Evolutionary conservation across 2,329 filamentous ascomycete genomes (phyloP).

Genomic region (Orbilia quercus): DNA sequence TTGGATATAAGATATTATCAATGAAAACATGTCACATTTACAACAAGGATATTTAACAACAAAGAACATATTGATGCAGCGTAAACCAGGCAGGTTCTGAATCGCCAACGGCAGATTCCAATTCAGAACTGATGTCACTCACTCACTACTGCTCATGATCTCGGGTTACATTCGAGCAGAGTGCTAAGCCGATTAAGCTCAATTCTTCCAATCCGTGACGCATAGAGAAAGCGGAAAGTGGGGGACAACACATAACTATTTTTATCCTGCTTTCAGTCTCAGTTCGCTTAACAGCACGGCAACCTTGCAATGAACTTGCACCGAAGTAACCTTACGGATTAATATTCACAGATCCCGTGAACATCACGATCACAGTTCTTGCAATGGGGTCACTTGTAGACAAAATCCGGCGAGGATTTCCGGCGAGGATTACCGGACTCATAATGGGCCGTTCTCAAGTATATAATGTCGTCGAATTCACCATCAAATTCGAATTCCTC

Average conservation of each 20-base stretch:
- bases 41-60: too few relatives aligned
- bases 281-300: slow-evolving; percentile 3
- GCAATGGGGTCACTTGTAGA: slow-evolving; percentile 8
- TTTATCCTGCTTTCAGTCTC: slow-evolving; percentile 28
- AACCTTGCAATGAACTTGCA: slow-evolving; percentile 34
- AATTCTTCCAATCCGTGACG: slow-evolving; percentile 22
- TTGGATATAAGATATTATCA: too few relatives aligned
- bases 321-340: slow-evolving; percentile 40
- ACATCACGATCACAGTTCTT: slow-evolving; percentile 27
- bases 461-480: slow-evolving; percentile 33
- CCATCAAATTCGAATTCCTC: slow-evolving; percentile 7
- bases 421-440: too few relatives aligned
- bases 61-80: too few relatives aligned
- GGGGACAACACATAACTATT: slow-evolving; percentile 36
- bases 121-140: slow-evolving; percentile 31
- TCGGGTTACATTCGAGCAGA: slow-evolving; percentile 49
- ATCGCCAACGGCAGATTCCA: background rate
- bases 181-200: slow-evolving; percentile 29
- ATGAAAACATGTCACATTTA: too few relatives aligned
- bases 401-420: background rate
- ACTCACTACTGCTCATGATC: slow-evolving; percentile 43
- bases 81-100: too few relatives aligned
- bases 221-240: slow-evolving; percentile 43
- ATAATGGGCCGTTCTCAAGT: slow-evolving; percentile 18
- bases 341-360: slow-evolving; percentile 44